Conservation (phyloP, 2,329 filamentous ascomycete species). For the Dactylellina sp. region DNA sequence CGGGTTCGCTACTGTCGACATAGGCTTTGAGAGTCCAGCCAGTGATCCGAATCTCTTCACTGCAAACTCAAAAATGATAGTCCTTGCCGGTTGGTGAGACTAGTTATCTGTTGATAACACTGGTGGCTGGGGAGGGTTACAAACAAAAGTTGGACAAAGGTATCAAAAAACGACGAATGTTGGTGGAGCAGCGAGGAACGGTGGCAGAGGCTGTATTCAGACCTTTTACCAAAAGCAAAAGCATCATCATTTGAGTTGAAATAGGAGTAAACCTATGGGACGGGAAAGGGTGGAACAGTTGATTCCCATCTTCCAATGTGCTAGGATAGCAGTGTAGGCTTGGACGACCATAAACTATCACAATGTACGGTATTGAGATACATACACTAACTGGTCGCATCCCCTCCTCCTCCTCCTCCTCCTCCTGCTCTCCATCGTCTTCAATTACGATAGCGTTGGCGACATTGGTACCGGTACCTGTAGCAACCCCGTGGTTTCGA, state of each 20-base stretch:
- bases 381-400: slow-evolving; percentile 18
- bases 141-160: slow-evolving; percentile 8
- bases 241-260: slow-evolving; percentile 49
- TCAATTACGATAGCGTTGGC: slow-evolving; percentile 36
- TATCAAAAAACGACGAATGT: slow-evolving; percentile 12
- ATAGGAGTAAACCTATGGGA: not conserved
- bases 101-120: slow-evolving; percentile 16
- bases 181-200: slow-evolving; percentile 8
- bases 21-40: slow-evolving; percentile 14
- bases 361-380: not conserved
- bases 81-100: slow-evolving; percentile 24
- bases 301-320: too few species aligned
- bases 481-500: not conserved
- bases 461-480: slow-evolving; percentile 13
- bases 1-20: slow-evolving; percentile 34
- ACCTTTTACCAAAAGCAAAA: slow-evolving; percentile 58
- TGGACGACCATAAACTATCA: too few species aligned
- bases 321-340: too few species aligned
- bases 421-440: too few species aligned
- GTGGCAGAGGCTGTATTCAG: slow-evolving; percentile 39
- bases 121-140: slow-evolving; percentile 37
- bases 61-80: slow-evolving; percentile 6
- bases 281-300: too few species aligned
- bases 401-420: slow-evolving; percentile 8
- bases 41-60: slow-evolving; percentile 25